Conservation (phyloP, 495 filamentous ascomycete species). For the Friedmanniomyces simplex region DNA sequence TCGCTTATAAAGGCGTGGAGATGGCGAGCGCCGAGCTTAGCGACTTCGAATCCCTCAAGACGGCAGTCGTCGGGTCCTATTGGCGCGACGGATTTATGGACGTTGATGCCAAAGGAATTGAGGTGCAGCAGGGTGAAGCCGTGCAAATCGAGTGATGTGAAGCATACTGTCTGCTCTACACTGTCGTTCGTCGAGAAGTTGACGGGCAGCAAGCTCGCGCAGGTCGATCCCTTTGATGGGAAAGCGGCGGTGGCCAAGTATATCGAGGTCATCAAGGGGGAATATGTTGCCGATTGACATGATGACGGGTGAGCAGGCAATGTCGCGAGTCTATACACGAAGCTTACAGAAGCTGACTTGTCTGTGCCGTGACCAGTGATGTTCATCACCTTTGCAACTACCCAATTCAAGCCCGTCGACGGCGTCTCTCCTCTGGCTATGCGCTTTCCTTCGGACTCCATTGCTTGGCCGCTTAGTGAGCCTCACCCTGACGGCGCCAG, state of each 20-base stretch:
- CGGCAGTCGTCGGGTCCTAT: slow-evolving; percentile 44
- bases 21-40: slow-evolving; percentile 38
- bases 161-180: slow-evolving; percentile 45
- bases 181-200: slow-evolving; percentile 31
- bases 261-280: slow-evolving; percentile 29
- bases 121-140: slow-evolving; percentile 47
- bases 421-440: slow-evolving; percentile 5
- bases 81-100: slow-evolving; percentile 47
- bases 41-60: slow-evolving; percentile 37
- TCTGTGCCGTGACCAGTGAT: not conserved
- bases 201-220: slow-evolving; percentile 35
- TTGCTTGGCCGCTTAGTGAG: slow-evolving; percentile 13
- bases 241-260: slow-evolving; percentile 53
- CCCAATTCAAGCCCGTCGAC: not conserved
- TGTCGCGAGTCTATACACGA: too few species aligned
- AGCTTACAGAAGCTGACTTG: not conserved
- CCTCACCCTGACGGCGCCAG: slow-evolving; percentile 12
- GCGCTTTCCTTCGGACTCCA: slow-evolving; percentile 10
- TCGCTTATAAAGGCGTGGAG: slow-evolving; percentile 36
- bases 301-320: slow-evolving; percentile 20
- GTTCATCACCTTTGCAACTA: not conserved
- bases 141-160: slow-evolving; percentile 37
- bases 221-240: slow-evolving; percentile 52
- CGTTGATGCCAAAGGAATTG: slow-evolving; percentile 35
- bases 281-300: slow-evolving; percentile 16